Percentiles rank a stretch among this genome's conserved stretches.
These are phyloP conservation scores for Colletotrichum eleusines DNA, from an alignment of 2,329 filamentous ascomycete genomes.

Conservation along the genomic window DNA sequence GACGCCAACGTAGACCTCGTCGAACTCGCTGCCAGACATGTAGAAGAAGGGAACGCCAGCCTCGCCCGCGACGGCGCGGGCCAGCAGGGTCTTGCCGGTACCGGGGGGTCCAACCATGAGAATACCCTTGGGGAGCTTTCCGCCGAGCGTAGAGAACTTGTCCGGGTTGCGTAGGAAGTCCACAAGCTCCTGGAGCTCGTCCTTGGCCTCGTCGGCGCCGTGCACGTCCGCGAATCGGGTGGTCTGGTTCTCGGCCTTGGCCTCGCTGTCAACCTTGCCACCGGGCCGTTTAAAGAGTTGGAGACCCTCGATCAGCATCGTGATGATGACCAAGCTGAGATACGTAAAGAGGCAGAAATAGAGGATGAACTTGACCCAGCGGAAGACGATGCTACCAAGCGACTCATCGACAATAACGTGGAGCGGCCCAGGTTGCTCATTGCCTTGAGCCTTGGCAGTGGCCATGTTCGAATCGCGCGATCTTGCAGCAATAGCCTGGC, in stretches of 20 bases:
- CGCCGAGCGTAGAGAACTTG: constrained; percentile 92
- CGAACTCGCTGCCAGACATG: constrained; percentile 99
- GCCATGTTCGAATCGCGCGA: constrained; percentile 76
- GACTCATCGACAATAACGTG: constrained; percentile 97
- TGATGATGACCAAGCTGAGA: constrained; percentile 81
- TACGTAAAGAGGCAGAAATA: constrained; percentile 85
- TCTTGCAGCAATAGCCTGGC: constrained; percentile 83
- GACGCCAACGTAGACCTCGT: constrained; percentile 98
- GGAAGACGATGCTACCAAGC: constrained; percentile 81
- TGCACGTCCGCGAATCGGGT: constrained; percentile 94
- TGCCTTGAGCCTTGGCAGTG: constrained; percentile 64
- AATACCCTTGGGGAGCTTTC: constrained; percentile 97
- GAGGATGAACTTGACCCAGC: constrained; percentile 89
- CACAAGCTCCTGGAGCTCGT: constrained; percentile 95
- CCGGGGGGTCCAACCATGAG: constrained; percentile 94
- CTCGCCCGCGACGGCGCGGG: constrained; percentile 94
- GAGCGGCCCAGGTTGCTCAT: constrained; percentile 82
- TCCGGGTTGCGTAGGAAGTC: constrained; percentile 96
- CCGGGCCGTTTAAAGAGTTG: constrained; percentile 84
- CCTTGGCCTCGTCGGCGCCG: constrained; percentile 97
- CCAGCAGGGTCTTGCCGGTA: constrained; percentile 96
- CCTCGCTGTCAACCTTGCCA: constrained; percentile 81
- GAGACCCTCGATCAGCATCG: constrained; percentile 84
- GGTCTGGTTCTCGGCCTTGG: constrained; percentile 91
- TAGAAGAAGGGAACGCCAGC: constrained; percentile 99